Evolutionary conservation across 768 basidiomycete species (phyloP).

Genomic region (Clavulina sp.): DNA sequence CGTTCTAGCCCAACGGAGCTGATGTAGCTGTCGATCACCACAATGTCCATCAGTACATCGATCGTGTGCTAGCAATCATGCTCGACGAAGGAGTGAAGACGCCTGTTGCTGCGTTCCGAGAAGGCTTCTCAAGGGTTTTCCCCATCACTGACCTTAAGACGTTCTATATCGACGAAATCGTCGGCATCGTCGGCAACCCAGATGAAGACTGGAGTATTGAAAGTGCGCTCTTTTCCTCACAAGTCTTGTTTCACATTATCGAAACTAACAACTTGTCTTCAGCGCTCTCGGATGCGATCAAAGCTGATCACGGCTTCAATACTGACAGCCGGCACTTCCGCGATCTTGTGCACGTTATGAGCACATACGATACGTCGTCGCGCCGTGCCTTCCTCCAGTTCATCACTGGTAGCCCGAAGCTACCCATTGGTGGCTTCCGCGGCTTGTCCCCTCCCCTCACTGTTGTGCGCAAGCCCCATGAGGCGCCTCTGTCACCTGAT

Average conservation of each 20-base stretch:
- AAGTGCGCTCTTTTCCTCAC: slow-evolving; percentile 53
- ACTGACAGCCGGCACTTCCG: slow-evolving; percentile 84
- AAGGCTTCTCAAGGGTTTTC: slow-evolving; percentile 94
- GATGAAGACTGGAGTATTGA: slow-evolving; percentile 96
- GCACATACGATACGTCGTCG: slow-evolving; percentile 50
- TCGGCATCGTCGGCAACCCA: slow-evolving; percentile 85
- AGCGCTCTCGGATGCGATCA: slow-evolving; percentile 81
- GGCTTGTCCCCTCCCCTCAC: slow-evolving; percentile 87
- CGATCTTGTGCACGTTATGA: slow-evolving; percentile 73
- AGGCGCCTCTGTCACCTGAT: slow-evolving; percentile 75
- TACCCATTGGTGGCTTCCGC: slow-evolving; percentile 94
- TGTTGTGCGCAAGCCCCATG: slow-evolving; percentile 93
- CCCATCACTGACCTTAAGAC: slow-evolving; percentile 78
- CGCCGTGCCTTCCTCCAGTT: slow-evolving; percentile 89
- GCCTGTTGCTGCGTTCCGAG: slow-evolving; percentile 82
- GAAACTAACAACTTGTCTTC: slow-evolving; percentile 1
- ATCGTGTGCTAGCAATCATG: slow-evolving; percentile 74
- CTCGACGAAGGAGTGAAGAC: slow-evolving; percentile 59
- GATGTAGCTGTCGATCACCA: slow-evolving; percentile 66
- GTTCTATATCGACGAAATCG: slow-evolving; percentile 89
- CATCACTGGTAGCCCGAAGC: slow-evolving; percentile 90
- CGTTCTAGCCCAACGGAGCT: slow-evolving; percentile 51
- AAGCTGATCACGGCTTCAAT: slow-evolving; percentile 97
- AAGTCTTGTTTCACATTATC: neutral
- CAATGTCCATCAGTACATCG: slow-evolving; percentile 80